Conservation (phyloP, 495 filamentous ascomycete genomes). For the Talaromyces stipitatus region DNA sequence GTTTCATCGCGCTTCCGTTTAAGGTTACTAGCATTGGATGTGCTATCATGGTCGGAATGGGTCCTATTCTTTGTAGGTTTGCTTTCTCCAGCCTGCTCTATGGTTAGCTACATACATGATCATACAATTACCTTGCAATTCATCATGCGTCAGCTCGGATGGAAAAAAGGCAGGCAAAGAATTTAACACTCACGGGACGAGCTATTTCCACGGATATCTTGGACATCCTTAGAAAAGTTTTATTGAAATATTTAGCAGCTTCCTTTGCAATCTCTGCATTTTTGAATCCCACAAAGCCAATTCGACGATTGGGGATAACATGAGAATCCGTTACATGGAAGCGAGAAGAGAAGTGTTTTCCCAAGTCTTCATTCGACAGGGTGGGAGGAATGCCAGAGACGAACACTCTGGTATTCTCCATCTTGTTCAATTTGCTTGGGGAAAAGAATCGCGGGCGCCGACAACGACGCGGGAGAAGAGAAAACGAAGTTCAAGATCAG, state of each 20-base stretch:
- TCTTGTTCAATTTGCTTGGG: slow-evolving; percentile 12
- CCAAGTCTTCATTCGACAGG: slow-evolving; percentile 70
- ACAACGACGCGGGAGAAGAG: slow-evolving; percentile 3
- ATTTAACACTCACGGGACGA: slow-evolving; percentile 58
- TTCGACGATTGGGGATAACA: slow-evolving; percentile 77
- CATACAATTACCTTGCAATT: slow-evolving; percentile 35
- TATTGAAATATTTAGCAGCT: slow-evolving; percentile 92
- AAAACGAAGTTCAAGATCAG: slow-evolving; percentile 13
- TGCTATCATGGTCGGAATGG: slow-evolving; percentile 14
- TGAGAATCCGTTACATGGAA: slow-evolving; percentile 81
- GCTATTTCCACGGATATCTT: slow-evolving; percentile 89
- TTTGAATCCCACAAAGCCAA: slow-evolving; percentile 95
- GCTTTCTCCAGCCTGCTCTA: slow-evolving; percentile 2
- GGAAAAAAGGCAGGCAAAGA: slow-evolving; percentile 10
- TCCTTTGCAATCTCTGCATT: slow-evolving; percentile 66
- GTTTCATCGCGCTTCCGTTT: slow-evolving; percentile 51
- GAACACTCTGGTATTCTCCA: slow-evolving; percentile 69
- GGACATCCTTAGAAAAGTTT: slow-evolving; percentile 92
- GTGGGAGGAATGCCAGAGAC: slow-evolving; percentile 76
- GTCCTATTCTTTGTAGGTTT: slow-evolving; percentile 3
- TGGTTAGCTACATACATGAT: slow-evolving; percentile 2
- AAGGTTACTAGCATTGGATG: slow-evolving; percentile 14
- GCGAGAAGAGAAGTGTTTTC: slow-evolving; percentile 74
- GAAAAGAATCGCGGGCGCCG: slow-evolving; percentile 9
- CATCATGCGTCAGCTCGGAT: slow-evolving; percentile 31